phyloP scores from a whole-genome alignment of 2,329 filamentous ascomycete species.

The Cytospora piceae region DNA sequence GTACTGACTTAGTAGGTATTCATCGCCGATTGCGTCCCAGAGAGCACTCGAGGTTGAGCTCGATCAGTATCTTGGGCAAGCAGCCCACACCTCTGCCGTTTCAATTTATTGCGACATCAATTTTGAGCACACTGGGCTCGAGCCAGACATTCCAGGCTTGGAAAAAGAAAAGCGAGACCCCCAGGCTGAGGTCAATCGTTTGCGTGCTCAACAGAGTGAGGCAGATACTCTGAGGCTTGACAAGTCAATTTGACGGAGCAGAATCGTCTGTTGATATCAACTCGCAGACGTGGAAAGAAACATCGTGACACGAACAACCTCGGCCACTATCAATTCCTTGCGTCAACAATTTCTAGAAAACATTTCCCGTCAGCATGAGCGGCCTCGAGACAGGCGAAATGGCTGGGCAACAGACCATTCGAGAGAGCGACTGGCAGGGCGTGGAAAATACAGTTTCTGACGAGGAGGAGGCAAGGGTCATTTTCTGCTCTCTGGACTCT shows the following conservation, averaged over 20 bases:
- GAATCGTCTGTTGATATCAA: not conserved
- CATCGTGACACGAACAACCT: not conserved
- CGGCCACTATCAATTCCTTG: not conserved
- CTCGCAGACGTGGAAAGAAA: not conserved
- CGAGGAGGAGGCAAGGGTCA: constrained; percentile 77
- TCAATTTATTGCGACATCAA: not conserved
- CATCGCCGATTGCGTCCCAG: constrained; percentile 7
- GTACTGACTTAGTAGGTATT: not conserved
- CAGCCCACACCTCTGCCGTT: not conserved
- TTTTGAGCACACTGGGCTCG: not conserved
- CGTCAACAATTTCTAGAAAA: not conserved
- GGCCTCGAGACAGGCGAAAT: constrained; percentile 14
- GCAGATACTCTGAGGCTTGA: not conserved
- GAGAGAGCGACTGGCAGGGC: constrained; percentile 57
- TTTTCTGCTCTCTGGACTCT: constrained; percentile 84
- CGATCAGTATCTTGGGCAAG: not conserved
- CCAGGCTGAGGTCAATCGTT: not conserved
- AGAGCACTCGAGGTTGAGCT: constrained; percentile 8
- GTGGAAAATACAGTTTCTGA: constrained; percentile 71
- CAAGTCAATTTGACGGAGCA: not conserved
- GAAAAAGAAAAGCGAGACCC: not conserved
- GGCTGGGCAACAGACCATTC: constrained; percentile 32
- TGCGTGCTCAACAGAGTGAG: not conserved
- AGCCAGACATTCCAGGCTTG: not conserved
- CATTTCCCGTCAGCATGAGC: constrained; percentile 6